Conservation (phyloP, 257 asterid species). For the Rubia yunnanensis region DNA sequence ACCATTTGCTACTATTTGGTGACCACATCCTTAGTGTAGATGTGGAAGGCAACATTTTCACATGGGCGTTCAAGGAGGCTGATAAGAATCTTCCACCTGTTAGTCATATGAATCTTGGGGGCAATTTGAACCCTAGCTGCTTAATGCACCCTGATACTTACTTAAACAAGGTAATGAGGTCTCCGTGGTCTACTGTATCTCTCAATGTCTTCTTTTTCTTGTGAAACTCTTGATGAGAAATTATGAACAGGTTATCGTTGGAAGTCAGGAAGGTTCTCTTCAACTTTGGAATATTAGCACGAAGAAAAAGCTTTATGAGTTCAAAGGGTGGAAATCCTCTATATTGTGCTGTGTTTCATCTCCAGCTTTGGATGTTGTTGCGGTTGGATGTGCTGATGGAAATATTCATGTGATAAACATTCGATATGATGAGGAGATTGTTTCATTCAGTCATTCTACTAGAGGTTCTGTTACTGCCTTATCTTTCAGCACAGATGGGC, state of each 20-base stretch:
- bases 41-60: conserved; percentile 61
- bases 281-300: conserved; percentile 94
- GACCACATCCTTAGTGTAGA: conserved; percentile 66
- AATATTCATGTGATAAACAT: conserved; percentile 79
- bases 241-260: conserved; percentile 56
- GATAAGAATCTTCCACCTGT: conserved; percentile 49
- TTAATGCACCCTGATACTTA: conserved; percentile 95
- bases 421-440: conserved; percentile 66
- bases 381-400: conserved; percentile 86
- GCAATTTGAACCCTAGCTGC: conserved; percentile 73
- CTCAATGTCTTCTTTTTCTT: conserved; percentile 5
- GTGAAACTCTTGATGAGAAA: conserved; percentile 14
- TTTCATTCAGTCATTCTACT: conserved; percentile 64
- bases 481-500: conserved; percentile 90
- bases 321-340: conserved; percentile 69
- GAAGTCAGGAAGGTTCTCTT: conserved; percentile 74
- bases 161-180: conserved; percentile 62
- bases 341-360: conserved; percentile 77
- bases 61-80: conserved; percentile 78
- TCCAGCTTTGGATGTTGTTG: conserved; percentile 88
- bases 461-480: conserved; percentile 78
- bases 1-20: conserved; percentile 66
- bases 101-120: conserved; percentile 56
- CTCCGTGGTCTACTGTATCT: conserved; percentile 2
- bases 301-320: conserved; percentile 59